Evolutionary conservation across 371 early-diverging fungal genomes (phyloP).

Genomic region (Phascolomyces articulosus): DNA sequence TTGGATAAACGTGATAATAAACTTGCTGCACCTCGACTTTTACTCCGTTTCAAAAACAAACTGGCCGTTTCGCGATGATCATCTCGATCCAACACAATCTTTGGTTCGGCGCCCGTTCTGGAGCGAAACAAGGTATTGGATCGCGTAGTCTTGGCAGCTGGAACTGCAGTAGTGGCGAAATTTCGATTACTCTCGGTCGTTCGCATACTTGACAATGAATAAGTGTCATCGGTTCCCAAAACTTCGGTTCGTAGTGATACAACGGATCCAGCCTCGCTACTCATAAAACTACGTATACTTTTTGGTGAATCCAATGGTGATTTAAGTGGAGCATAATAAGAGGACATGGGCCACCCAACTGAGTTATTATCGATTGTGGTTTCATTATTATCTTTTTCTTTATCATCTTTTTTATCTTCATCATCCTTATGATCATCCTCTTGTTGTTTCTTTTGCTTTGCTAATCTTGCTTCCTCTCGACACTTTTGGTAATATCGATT

Average conservation of each 20-base stretch:
- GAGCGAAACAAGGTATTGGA: conserved; percentile 28
- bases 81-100: conserved; percentile 32
- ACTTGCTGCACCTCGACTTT: conserved; percentile 22
- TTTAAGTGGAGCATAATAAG: conserved; percentile 31
- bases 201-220: conserved; percentile 18
- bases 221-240: conserved; percentile 18
- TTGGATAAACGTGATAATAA: conserved; percentile 42
- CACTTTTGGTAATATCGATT: conserved; percentile 41
- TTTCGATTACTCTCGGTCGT: conserved; percentile 22
- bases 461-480: conserved; percentile 7
- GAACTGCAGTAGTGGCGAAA: conserved; percentile 1
- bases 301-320: conserved; percentile 18
- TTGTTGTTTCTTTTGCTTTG: conserved; percentile 2
- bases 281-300: conserved; percentile 22
- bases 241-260: conserved; percentile 29
- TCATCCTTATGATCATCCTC: neutral
- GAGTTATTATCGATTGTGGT: conserved; percentile 4
- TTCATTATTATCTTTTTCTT: conserved; percentile 20
- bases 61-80: conserved; percentile 8
- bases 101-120: conserved; percentile 29
- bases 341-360: conserved; percentile 18
- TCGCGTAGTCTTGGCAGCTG: conserved; percentile 14
- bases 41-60: conserved; percentile 15
- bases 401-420: conserved; percentile 12
- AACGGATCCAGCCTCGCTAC: conserved; percentile 26